A percentile compares a stretch with the other conserved stretches of the same genome.
Evolutionary conservation across 139 green algal genomes (phyloP).

Genomic region (Zygnema circumcarinatum): DNA sequence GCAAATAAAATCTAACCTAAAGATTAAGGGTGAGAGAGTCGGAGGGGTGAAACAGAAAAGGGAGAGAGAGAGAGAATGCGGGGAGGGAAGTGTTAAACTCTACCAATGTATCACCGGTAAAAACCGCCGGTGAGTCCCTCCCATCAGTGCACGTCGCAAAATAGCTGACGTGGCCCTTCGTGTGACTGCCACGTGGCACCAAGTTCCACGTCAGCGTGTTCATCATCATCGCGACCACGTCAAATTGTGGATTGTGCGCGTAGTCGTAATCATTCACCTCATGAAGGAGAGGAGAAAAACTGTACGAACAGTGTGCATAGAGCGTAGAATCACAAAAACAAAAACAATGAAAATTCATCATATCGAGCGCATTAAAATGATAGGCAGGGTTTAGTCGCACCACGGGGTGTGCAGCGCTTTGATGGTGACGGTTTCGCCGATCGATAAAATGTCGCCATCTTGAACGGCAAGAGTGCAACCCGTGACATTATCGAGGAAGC

Average conservation of each 20-base stretch:
- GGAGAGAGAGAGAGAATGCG: background rate
- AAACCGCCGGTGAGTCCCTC: constrained; percentile 38
- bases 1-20: too few relatives aligned
- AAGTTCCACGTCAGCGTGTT: too few relatives aligned
- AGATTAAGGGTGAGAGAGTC: background rate
- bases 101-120: constrained; percentile 60
- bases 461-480: constrained; percentile 17
- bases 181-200: constrained; percentile 47
- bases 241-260: too few relatives aligned
- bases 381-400: background rate
- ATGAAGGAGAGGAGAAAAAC: too few relatives aligned
- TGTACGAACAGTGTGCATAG: too few relatives aligned
- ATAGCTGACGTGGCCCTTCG: constrained; percentile 60
- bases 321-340: too few relatives aligned
- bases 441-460: constrained; percentile 15
- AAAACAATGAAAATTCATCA: too few relatives aligned
- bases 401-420: constrained; percentile 38
- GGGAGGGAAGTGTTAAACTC: too few relatives aligned
- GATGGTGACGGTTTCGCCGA: constrained; percentile 28
- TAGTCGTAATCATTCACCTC: too few relatives aligned
- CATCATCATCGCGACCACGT: too few relatives aligned
- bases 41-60: background rate
- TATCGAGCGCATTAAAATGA: too few relatives aligned
- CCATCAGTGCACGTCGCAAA: constrained; percentile 18
- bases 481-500: background rate